Evolutionary conservation across 2,329 filamentous ascomycete species (phyloP).

Genomic region (Neoarthrinium moseri): DNA sequence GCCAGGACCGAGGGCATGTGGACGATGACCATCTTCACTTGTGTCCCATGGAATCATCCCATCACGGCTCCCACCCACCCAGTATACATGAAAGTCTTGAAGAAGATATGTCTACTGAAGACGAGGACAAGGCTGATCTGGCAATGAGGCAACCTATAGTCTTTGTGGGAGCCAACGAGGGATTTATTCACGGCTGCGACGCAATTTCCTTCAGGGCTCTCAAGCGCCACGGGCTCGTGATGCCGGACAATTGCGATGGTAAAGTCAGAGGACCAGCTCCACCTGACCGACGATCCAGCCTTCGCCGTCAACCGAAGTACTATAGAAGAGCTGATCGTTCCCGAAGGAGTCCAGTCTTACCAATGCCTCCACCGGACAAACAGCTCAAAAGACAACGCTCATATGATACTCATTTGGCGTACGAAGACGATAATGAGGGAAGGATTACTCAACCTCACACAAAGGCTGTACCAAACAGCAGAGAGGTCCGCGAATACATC

Average conservation of each 20-base stretch:
- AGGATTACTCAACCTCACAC: constrained; percentile 13
- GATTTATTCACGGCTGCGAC: constrained; percentile 11
- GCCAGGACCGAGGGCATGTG: constrained; percentile 25
- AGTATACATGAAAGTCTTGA: constrained; percentile 18
- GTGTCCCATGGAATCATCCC: neutral
- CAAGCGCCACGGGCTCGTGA: constrained; percentile 8
- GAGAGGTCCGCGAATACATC: constrained; percentile 27
- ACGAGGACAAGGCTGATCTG: constrained; percentile 8
- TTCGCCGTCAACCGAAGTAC: constrained; percentile 14
- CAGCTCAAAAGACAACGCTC: constrained; percentile 12
- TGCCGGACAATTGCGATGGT: constrained; percentile 17
- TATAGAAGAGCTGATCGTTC: no score
- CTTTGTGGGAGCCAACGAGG: constrained; percentile 15
- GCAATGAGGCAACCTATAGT: neutral
- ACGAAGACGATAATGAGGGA: constrained; percentile 19
- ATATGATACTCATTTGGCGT: constrained; percentile 13
- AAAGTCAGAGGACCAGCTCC: constrained; percentile 15
- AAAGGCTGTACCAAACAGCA: constrained; percentile 21
- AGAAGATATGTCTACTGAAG: constrained; percentile 13
- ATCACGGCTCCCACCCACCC: constrained; percentile 5
- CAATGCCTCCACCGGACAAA: constrained; percentile 20
- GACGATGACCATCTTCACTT: constrained; percentile 18
- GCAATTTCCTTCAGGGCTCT: constrained; percentile 9
- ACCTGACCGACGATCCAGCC: constrained; percentile 8
- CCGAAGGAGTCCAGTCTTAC: constrained; percentile 19